A percentile compares a stretch with the other conserved stretches of the same genome.
Conservation (phyloP, 2,329 filamentous ascomycete genomes). For the Fusarium burgessii region DNA sequence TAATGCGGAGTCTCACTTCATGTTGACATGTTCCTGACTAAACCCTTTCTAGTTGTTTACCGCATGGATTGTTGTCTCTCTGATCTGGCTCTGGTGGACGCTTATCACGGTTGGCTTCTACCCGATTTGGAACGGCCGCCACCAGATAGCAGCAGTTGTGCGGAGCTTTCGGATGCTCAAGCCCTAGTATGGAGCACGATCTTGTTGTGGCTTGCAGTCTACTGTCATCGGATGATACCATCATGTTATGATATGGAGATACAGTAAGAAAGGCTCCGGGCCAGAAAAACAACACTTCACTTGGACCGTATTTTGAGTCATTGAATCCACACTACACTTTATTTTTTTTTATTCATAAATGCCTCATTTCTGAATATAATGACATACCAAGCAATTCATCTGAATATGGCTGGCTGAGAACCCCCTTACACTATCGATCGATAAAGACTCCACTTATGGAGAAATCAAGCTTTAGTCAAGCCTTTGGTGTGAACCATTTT, state of each 20-base stretch:
- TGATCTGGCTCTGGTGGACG: slow-evolving; percentile 5
- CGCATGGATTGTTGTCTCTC: not conserved
- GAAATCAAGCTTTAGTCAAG: not conserved
- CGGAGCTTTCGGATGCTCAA: not conserved
- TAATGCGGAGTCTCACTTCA: no score
- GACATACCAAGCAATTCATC: not conserved
- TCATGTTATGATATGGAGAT: not conserved
- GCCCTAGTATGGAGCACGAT: not conserved
- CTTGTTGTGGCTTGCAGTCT: not conserved
- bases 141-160: not conserved
- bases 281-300: not conserved
- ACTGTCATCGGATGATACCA: not conserved
- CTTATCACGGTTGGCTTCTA: not conserved
- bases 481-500: not conserved
- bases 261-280: fast-evolving
- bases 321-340: not conserved
- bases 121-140: not conserved
- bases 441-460: not conserved
- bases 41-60: not conserved
- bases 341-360: not conserved
- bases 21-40: not conserved
- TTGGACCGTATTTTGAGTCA: not conserved
- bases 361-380: not conserved
- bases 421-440: not conserved
- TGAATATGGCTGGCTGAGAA: not conserved